These are phyloP conservation scores for Mallotus japonicus DNA, from an alignment of 441 rosid genomes.

Conservation along the genomic window DNA sequence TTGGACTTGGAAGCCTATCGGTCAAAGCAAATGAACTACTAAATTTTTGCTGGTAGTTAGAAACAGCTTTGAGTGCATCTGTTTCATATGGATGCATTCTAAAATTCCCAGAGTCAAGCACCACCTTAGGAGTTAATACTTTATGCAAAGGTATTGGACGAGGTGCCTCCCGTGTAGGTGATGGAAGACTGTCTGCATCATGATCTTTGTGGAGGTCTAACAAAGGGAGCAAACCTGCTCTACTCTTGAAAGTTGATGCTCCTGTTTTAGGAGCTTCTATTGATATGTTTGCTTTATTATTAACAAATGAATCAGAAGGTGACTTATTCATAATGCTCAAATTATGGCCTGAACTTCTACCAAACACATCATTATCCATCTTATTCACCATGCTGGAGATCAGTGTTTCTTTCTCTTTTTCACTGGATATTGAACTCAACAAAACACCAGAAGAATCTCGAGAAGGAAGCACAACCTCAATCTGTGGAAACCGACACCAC, in stretches of 20 bases:
- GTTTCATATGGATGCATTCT: constrained; percentile 67
- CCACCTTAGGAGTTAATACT: constrained; percentile 37
- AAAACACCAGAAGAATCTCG: constrained; percentile 31
- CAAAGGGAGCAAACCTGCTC: constrained; percentile 58
- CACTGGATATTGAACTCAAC: constrained; percentile 25
- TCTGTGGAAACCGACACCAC: constrained; percentile 43
- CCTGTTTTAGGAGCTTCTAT: constrained; percentile 47
- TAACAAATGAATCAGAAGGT: constrained; percentile 31
- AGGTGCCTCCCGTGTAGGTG: constrained; percentile 78
- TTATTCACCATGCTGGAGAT: constrained; percentile 17
- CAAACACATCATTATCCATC: constrained; percentile 27
- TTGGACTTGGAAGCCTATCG: constrained; percentile 90
- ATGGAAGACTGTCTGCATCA: constrained; percentile 92
- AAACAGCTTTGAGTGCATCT: constrained; percentile 71
- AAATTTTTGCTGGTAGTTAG: constrained; percentile 78
- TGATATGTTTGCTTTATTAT: constrained; percentile 30
- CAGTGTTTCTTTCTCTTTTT: constrained; percentile 35
- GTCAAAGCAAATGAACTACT: constrained; percentile 44
- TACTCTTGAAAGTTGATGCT: constrained; percentile 44
- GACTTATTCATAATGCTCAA: constrained; percentile 24
- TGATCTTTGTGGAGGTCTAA: constrained; percentile 96
- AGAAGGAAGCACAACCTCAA: constrained; percentile 44
- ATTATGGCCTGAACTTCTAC: constrained; percentile 34
- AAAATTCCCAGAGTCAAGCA: constrained; percentile 33
- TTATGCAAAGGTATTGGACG: constrained; percentile 45